Evolutionary conservation across 805 yeast species (phyloP).

Genomic region (Wickerhamiella parazyma): DNA sequence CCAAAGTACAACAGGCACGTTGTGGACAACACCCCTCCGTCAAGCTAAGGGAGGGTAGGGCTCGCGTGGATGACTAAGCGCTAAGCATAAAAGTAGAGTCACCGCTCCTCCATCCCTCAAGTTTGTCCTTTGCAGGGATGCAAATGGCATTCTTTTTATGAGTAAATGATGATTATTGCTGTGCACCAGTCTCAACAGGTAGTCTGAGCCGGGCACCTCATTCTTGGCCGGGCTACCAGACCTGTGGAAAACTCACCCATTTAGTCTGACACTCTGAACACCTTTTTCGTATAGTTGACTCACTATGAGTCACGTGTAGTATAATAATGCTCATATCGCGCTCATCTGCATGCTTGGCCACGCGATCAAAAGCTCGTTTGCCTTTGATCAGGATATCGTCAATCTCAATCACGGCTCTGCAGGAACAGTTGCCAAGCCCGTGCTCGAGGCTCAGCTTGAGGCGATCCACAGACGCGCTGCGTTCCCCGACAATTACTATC

Average conservation of each 20-base stretch:
- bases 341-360: background rate
- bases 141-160: background rate
- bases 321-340: background rate
- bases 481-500: conserved; percentile 37
- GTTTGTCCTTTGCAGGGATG: conserved; percentile 9
- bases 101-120: background rate
- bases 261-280: conserved; percentile 5
- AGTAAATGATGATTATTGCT: conserved; percentile 9
- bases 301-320: background rate
- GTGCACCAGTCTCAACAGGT: conserved; percentile 10
- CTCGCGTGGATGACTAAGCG: conserved; percentile 1
- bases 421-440: conserved; percentile 41
- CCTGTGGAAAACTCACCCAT: conserved; percentile 10
- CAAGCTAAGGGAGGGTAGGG: too few species aligned
- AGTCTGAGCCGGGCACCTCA: conserved; percentile 7
- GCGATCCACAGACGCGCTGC: conserved; percentile 22
- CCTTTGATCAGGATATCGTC: conserved; percentile 21
- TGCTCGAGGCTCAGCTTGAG: conserved; percentile 29
- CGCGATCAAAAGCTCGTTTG: background rate
- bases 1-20: too few species aligned
- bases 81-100: background rate
- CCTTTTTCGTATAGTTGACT: background rate
- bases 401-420: conserved; percentile 54
- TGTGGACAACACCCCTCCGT: too few species aligned
- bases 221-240: conserved; percentile 8